phyloP scores from a whole-genome alignment of 352 stramenopile species.

The Phytophthora crassamura region DNA sequence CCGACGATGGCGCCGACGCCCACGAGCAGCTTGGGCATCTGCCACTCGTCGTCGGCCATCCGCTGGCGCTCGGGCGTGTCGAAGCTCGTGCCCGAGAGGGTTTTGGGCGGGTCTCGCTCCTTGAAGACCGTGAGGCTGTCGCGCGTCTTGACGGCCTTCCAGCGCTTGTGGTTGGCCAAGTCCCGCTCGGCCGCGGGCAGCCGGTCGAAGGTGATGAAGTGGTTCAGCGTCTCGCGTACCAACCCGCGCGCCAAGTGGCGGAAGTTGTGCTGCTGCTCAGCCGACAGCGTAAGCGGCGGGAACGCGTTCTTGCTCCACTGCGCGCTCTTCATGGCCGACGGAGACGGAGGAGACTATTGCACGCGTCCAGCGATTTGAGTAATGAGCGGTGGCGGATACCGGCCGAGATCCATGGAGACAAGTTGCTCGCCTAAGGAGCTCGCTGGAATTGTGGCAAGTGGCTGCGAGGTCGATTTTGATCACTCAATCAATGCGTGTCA shows the following conservation, averaged over 20 bases:
- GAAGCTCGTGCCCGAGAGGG: slow-evolving; percentile 34
- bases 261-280: slow-evolving; percentile 35
- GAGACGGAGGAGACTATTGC: not conserved
- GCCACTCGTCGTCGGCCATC: slow-evolving; percentile 48
- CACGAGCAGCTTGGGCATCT: slow-evolving; percentile 54
- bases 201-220: slow-evolving; percentile 41
- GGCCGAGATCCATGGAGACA: not conserved
- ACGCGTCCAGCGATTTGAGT: slow-evolving; percentile 10
- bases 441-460: slow-evolving; percentile 15
- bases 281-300: slow-evolving; percentile 33
- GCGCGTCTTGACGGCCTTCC: slow-evolving; percentile 53
- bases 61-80: slow-evolving; percentile 34
- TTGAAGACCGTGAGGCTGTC: slow-evolving; percentile 52
- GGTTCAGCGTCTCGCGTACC: slow-evolving; percentile 40
- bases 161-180: slow-evolving; percentile 34
- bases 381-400: slow-evolving; percentile 15
- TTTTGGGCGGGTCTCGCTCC: slow-evolving; percentile 44
- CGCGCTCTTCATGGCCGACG: slow-evolving; percentile 21
- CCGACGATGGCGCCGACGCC: slow-evolving; percentile 50
- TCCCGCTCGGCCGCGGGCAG: slow-evolving; percentile 18
- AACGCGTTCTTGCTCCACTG: slow-evolving; percentile 42
- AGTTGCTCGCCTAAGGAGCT: not conserved
- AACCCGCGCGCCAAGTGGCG: slow-evolving; percentile 34
- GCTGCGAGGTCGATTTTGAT: slow-evolving; percentile 2
- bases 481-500: not conserved